These are phyloP conservation scores for Physcomitrellopsis africana DNA, from an alignment of 225 moss, liverwort and hornwort genomes.

Conservation along the genomic window DNA sequence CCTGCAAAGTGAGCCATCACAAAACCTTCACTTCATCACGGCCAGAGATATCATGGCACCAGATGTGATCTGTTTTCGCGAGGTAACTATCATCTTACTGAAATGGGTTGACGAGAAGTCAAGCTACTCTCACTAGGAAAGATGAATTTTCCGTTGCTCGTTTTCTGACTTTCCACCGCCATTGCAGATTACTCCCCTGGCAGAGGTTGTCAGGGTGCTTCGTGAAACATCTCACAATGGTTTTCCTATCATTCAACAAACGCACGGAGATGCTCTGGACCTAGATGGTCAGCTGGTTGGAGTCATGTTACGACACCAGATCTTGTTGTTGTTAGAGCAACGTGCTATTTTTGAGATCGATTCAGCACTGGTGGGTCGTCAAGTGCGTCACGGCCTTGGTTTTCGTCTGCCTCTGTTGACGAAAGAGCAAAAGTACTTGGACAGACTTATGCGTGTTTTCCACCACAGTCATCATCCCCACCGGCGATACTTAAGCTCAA, in stretches of 20 bases:
- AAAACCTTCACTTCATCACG: slow-evolving; percentile 55
- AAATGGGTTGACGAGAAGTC: not conserved
- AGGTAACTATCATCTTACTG: slow-evolving; percentile 48
- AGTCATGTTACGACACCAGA: slow-evolving; percentile 75
- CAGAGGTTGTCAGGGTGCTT: slow-evolving; percentile 52
- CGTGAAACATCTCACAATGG: slow-evolving; percentile 59
- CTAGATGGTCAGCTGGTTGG: slow-evolving; percentile 77
- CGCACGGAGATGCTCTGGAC: slow-evolving; percentile 37
- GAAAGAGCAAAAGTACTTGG: slow-evolving; percentile 53
- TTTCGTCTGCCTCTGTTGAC: slow-evolving; percentile 38
- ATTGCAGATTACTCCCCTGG: slow-evolving; percentile 55
- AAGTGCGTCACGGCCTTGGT: slow-evolving; percentile 30
- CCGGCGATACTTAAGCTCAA: slow-evolving; percentile 69
- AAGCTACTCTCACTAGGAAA: slow-evolving; percentile 3
- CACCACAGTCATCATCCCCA: slow-evolving; percentile 85
- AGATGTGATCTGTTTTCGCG: slow-evolving; percentile 61
- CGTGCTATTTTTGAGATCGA: slow-evolving; percentile 64
- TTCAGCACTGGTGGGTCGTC: slow-evolving; percentile 34
- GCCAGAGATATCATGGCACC: slow-evolving; percentile 70
- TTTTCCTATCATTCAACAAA: slow-evolving; percentile 73
- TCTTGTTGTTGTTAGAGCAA: slow-evolving; percentile 75
- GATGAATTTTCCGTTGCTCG: too few relatives aligned
- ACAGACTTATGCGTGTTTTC: slow-evolving; percentile 78
- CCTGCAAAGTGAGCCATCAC: slow-evolving; percentile 84
- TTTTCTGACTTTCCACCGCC: slow-evolving; percentile 16